Base-by-base conservation (phyloP, 352 stramenopile species). In the Phytophthora sp. region DNA sequence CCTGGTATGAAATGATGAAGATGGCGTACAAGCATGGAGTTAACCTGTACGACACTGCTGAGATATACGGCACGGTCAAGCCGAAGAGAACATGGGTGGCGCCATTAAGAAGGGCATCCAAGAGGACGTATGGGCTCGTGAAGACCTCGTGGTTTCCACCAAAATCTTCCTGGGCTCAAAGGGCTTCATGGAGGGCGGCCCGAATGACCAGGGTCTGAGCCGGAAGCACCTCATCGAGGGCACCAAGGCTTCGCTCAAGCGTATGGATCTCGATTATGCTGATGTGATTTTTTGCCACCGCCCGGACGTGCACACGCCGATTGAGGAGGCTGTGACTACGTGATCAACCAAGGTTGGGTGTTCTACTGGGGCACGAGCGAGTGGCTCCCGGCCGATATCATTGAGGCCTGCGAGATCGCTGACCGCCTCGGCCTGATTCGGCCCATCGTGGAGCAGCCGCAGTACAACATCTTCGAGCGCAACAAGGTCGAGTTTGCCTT, bases 401-500 rank as follows among this genome's bases (percentile, higher is more conserved):
- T 78, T 18, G 76, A 90, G 50, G 84, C 82, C 12, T 80, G 74
- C 35, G 69, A 80, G 39, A 71, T 85, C 21, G 78, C 76, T 1
- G 74, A 87, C 44, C 69, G 69, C 15, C 45, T 53, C 18, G 45
- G 45, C 24, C n/a, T 80, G 27, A 68, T 80, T 29, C 58, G 69
- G 12, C 76, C 51, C 11, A 35, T 68, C 11, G 60, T 49, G 3
- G 76, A 87, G 45, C 77, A 87, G 57, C 59, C 71, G 11, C 42
- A 86, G 66, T 87, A 86, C 73, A 79, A 84, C 52, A 54, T 54
- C 7, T 9, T 41, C 7, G 31, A 76, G 23, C 73, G 79, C 24
- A 57, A 69, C 58, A 69, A 70, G n/a, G 70, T 88, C 18, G 77
- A 88, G 59, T 72, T 58, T 45, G 77, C 87, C 36, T 88, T 75